Percentiles rank a stretch among this genome's conserved stretches.
Evolutionary conservation across 805 yeast genomes (phyloP).

Genomic region (Wickerhamomyces bovis): DNA sequence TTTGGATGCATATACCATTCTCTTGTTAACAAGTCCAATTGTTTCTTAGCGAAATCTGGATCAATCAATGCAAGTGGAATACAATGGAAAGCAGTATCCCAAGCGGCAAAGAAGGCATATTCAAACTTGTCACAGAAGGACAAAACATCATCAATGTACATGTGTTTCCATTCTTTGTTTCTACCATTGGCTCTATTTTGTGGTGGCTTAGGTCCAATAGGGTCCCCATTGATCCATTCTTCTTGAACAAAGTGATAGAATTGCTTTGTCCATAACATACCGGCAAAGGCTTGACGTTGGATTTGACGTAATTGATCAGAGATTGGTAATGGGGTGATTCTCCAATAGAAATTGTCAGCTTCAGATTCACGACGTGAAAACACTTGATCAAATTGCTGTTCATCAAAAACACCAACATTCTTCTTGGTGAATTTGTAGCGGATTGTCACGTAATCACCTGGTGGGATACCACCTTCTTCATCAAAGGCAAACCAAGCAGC

Average conservation of each 20-base stretch:
- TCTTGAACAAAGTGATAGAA: conserved; percentile 81
- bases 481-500: conserved; percentile 81
- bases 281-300: conserved; percentile 93
- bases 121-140: conserved; percentile 96
- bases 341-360: conserved; percentile 91
- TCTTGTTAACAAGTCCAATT: conserved; percentile 76
- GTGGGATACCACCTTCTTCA: conserved; percentile 69
- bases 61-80: conserved; percentile 90
- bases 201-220: conserved; percentile 73
- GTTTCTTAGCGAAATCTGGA: conserved; percentile 86
- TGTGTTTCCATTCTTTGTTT: conserved; percentile 82
- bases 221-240: conserved; percentile 87
- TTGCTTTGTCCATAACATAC: conserved; percentile 90
- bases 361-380: conserved; percentile 73
- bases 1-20: conserved; percentile 98
- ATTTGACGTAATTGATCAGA: conserved; percentile 73
- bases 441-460: conserved; percentile 82
- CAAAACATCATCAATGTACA: conserved; percentile 80
- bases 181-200: conserved; percentile 80
- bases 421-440: conserved; percentile 62
- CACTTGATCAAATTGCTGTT: conserved; percentile 62
- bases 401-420: conserved; percentile 48
- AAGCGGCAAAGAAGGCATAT: conserved; percentile 92
- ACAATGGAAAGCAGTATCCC: conserved; percentile 97
- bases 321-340: conserved; percentile 78